A percentile compares a stretch with the other conserved stretches of the same genome.
Evolutionary conservation across 2,329 filamentous ascomycete species (phyloP).

Genomic region (Pseudogymnoascus sp.): DNA sequence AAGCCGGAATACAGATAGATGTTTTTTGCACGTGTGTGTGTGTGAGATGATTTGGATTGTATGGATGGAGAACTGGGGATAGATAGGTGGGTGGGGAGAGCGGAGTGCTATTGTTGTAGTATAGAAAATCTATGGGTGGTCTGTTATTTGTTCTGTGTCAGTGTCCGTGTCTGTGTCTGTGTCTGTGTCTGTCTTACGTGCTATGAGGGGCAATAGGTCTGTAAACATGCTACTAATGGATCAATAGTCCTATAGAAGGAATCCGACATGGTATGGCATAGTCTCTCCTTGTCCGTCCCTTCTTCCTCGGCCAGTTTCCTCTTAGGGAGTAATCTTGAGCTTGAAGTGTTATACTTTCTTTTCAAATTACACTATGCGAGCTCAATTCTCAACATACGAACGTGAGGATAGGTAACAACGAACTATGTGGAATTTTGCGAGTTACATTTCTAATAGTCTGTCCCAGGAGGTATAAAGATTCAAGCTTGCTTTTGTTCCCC

Average conservation of each 20-base stretch:
- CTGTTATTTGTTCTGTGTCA: neutral
- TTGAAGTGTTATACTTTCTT: too few species aligned
- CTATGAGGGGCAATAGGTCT: too few species aligned
- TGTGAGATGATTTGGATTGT: neutral
- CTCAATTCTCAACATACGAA: neutral
- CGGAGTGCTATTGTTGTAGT: neutral
- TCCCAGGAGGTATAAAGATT: neutral
- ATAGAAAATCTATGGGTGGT: constrained; percentile 10
- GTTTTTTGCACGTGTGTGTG: neutral
- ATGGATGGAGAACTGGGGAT: neutral
- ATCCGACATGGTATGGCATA: neutral
- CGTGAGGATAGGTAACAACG: neutral
- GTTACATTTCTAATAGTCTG: neutral
- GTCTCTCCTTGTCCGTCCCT: neutral
- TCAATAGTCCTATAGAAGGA: neutral
- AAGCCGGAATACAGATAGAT: constrained; percentile 84
- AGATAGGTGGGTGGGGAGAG: neutral
- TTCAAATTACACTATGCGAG: too few species aligned
- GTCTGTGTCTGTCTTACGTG: too few species aligned
- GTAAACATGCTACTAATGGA: neutral
- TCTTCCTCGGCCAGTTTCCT: neutral
- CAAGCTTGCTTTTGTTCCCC: neutral
- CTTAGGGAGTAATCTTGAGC: too few species aligned
- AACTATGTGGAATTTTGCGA: neutral
- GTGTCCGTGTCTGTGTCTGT: neutral